Conservation (phyloP, 495 filamentous ascomycete genomes). For the Acidiella bohemica region DNA sequence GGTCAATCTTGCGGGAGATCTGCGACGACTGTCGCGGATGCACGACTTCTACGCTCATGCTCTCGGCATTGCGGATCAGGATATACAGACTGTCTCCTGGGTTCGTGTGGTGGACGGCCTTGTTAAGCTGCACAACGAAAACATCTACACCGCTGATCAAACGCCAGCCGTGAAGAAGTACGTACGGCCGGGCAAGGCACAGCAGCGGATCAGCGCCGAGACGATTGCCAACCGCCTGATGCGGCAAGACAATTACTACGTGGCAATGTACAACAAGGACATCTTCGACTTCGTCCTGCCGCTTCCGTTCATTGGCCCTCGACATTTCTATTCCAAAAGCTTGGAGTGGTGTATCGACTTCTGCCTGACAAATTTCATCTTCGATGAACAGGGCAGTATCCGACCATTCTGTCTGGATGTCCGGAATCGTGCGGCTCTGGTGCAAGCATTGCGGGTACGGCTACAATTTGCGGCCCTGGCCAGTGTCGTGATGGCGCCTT, state of each 20-base stretch:
- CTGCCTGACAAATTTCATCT: slow-evolving; percentile 85
- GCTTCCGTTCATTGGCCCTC: slow-evolving; percentile 65
- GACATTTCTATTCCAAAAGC: slow-evolving; percentile 66
- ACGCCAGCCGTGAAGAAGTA: slow-evolving; percentile 49
- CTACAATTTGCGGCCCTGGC: slow-evolving; percentile 73
- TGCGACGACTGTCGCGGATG: slow-evolving; percentile 60
- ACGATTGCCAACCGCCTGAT: slow-evolving; percentile 95
- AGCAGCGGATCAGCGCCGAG: slow-evolving; percentile 89
- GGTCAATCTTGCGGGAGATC: slow-evolving; percentile 59
- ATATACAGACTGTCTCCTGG: slow-evolving; percentile 96
- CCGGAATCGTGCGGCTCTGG: slow-evolving; percentile 62
- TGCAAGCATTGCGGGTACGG: slow-evolving; percentile 56
- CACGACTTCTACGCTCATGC: slow-evolving; percentile 83
- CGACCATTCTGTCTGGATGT: slow-evolving; percentile 71
- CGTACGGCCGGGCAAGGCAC: slow-evolving; percentile 59
- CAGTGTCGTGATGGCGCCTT: slow-evolving; percentile 73
- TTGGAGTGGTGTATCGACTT: slow-evolving; percentile 80
- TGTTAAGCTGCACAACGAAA: slow-evolving; percentile 76
- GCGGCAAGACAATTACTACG: slow-evolving; percentile 92
- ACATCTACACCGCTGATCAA: slow-evolving; percentile 65
- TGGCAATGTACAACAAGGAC: slow-evolving; percentile 93
- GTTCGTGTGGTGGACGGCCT: slow-evolving; percentile 81
- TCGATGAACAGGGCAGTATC: slow-evolving; percentile 75
- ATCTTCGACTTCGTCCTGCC: slow-evolving; percentile 76
- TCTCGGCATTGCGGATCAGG: slow-evolving; percentile 72